Percentiles rank a stretch among this genome's conserved stretches.
These are phyloP conservation scores for Dendrobium chrysotoxum DNA, from an alignment of 106 monocot genomes.

Conservation along the genomic window DNA sequence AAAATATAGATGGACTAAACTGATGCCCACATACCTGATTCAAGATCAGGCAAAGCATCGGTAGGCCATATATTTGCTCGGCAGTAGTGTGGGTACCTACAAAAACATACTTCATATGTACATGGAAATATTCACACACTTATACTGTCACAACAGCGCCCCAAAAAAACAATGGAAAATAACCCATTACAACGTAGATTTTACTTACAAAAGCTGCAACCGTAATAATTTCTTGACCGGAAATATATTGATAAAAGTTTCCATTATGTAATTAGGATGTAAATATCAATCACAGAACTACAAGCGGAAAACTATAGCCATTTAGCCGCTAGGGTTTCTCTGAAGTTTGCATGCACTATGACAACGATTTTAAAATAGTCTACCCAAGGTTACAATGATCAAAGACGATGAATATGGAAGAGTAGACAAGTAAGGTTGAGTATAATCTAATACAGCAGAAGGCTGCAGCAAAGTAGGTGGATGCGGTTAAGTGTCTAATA, in stretches of 20 bases:
- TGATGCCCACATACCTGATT: constrained; percentile 49
- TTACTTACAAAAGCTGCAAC: not conserved
- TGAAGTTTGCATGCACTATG: too few relatives aligned
- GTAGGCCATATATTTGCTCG: constrained; percentile 85
- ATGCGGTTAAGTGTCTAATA: not conserved
- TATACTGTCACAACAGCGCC: not conserved
- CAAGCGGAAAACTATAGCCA: too few relatives aligned
- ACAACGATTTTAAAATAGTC: too few relatives aligned
- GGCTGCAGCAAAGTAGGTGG: too few relatives aligned
- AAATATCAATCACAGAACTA: not conserved
- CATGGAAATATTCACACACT: not conserved
- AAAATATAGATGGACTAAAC: not conserved
- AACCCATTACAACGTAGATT: not conserved
- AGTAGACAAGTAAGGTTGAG: too few relatives aligned
- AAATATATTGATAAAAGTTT: too few relatives aligned
- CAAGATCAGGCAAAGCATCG: constrained; percentile 69
- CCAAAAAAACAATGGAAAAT: not conserved
- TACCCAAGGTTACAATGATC: too few relatives aligned
- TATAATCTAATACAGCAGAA: too few relatives aligned
- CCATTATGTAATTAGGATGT: not conserved
- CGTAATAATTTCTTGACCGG: not conserved
- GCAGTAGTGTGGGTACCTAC: constrained; percentile 92
- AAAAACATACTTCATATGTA: constrained; percentile 4
- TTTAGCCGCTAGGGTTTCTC: too few relatives aligned
- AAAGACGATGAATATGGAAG: too few relatives aligned